phyloP scores from a whole-genome alignment of 805 yeast genomes.

The Saccharomyces eubayanus region DNA sequence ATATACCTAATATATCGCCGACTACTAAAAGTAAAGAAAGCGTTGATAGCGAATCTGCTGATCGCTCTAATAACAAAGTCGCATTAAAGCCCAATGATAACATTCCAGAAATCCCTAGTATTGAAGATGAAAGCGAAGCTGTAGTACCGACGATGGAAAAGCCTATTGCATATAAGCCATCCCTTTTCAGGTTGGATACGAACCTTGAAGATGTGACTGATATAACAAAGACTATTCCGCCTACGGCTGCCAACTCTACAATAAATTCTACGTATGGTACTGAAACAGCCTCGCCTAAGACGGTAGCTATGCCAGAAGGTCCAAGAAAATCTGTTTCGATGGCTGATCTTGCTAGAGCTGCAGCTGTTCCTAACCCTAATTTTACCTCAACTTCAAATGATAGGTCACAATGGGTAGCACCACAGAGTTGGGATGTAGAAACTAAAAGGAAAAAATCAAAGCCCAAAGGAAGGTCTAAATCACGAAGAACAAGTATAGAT shows the following conservation, averaged over 20 bases:
- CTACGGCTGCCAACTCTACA: not conserved
- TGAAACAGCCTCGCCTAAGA: not conserved
- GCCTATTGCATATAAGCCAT: not conserved
- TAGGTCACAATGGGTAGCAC: slow-evolving; percentile 41
- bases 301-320: not conserved
- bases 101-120: not conserved
- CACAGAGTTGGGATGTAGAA: slow-evolving; percentile 57
- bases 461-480: slow-evolving; percentile 6
- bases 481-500: slow-evolving; percentile 2
- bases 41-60: not conserved
- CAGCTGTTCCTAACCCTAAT: not conserved
- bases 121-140: not conserved
- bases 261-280: not conserved
- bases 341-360: slow-evolving; percentile 8
- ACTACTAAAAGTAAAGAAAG: not conserved
- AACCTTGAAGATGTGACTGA: slow-evolving; percentile 24
- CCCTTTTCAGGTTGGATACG: slow-evolving; percentile 22
- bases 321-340: slow-evolving; percentile 13
- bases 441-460: slow-evolving; percentile 14
- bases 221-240: slow-evolving; percentile 12
- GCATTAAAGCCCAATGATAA: not conserved
- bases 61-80: not conserved
- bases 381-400: not conserved
- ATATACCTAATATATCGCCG: not conserved
- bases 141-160: not conserved